These are phyloP conservation scores for Cylindrotheca fusiformis DNA, from an alignment of 108 stramenopile genomes.

Conservation along the genomic window DNA sequence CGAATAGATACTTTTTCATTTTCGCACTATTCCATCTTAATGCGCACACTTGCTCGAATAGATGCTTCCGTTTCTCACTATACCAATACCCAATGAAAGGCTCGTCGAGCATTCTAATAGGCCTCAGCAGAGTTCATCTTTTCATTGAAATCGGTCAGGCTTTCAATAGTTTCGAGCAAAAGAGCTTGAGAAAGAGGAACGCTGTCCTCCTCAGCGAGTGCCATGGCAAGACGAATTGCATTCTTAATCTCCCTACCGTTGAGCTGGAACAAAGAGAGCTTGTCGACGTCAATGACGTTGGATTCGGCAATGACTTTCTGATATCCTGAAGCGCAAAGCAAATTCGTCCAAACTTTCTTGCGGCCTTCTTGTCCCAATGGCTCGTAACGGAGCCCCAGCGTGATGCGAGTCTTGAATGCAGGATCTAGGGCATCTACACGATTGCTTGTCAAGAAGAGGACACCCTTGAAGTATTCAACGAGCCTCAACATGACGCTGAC, in stretches of 20 bases:
- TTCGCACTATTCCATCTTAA: neutral
- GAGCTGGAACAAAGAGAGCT: constrained; percentile 41
- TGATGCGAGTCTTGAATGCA: constrained; percentile 68
- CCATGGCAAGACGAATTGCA: constrained; percentile 61
- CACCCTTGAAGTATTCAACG: constrained; percentile 62
- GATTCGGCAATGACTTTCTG: neutral
- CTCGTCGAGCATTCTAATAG: neutral
- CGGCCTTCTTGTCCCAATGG: constrained; percentile 42
- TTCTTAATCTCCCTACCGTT: constrained; percentile 81
- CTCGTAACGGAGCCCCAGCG: constrained; percentile 60
- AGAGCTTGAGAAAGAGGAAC: constrained; percentile 37
- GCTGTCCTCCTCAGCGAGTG: constrained; percentile 52
- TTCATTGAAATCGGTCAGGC: constrained; percentile 19
- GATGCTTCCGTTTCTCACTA: neutral
- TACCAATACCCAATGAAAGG: neutral
- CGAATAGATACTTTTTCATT: neutral
- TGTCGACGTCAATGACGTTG: constrained; percentile 28
- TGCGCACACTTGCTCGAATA: neutral
- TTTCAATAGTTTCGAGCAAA: constrained; percentile 41
- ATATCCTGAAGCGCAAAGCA: constrained; percentile 39
- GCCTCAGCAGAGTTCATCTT: constrained; percentile 4
- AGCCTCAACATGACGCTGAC: constrained; percentile 69
- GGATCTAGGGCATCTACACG: constrained; percentile 69
- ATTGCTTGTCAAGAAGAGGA: constrained; percentile 67
- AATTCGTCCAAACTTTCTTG: constrained; percentile 52